A percentile compares a stretch with the other conserved stretches of the same genome.
These are phyloP conservation scores for Pythium coloratum DNA, from an alignment of 352 stramenopile species.

Conservation along the genomic window DNA sequence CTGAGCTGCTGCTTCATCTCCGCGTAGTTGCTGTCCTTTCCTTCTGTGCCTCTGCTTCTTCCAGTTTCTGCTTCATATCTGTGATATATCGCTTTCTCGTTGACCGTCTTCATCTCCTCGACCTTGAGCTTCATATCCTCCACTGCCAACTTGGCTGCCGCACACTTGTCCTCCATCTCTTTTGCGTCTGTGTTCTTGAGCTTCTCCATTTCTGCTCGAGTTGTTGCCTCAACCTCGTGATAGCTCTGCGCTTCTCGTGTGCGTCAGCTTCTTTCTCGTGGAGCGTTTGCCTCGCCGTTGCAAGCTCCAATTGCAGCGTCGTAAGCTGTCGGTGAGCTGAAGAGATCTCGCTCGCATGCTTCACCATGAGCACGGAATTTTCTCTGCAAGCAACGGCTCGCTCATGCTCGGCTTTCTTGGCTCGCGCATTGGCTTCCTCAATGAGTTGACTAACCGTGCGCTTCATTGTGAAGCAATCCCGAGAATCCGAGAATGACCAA, in stretches of 20 bases:
- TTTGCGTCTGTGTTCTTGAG: background rate
- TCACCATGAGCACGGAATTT: background rate
- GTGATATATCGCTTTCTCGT: background rate
- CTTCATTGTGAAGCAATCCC: background rate
- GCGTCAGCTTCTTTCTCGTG: background rate
- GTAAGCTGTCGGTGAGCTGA: background rate
- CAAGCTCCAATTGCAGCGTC: background rate
- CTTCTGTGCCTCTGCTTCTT: background rate
- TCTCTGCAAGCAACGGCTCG: background rate
- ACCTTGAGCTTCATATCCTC: background rate
- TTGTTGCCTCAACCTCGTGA: background rate
- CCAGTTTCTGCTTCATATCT: background rate
- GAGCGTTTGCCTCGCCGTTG: background rate
- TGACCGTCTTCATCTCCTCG: background rate
- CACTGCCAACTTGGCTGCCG: background rate
- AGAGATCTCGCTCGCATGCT: background rate
- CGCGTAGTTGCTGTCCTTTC: background rate
- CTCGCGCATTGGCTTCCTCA: background rate
- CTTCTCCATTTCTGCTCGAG: background rate
- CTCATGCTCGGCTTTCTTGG: background rate
- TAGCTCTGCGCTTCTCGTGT: background rate
- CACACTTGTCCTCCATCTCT: background rate
- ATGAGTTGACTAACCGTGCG: background rate
- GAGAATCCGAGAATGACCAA: no score
- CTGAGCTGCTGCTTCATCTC: background rate